Percentiles rank a stretch among this genome's conserved stretches.
Conservation (phyloP, 2,329 filamentous ascomycete genomes). For the Aspergillus costaricaensis region DNA sequence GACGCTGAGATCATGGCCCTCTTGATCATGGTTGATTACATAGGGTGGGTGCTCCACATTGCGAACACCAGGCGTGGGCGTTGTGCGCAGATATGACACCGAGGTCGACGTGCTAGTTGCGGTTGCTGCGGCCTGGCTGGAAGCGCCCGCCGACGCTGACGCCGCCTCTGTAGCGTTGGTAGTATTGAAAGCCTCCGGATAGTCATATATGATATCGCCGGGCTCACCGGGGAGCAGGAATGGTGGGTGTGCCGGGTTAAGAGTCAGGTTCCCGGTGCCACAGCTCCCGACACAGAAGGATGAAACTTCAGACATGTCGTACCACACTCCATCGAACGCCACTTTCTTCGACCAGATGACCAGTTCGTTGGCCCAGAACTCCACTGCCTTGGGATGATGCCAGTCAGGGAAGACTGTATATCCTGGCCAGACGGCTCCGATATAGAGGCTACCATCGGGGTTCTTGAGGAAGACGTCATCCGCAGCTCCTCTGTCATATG, state of each 20-base stretch:
- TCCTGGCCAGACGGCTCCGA: constrained; percentile 59
- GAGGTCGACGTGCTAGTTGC: constrained; percentile 35
- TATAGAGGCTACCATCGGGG: constrained; percentile 56
- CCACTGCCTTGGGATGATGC: constrained; percentile 59
- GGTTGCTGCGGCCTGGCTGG: constrained; percentile 51
- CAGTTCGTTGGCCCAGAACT: constrained; percentile 62
- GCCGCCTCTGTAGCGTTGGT: constrained; percentile 70
- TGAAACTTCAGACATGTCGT: constrained; percentile 64
- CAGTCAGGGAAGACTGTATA: constrained; percentile 65
- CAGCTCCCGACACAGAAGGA: constrained; percentile 73
- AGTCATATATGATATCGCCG: constrained; percentile 60
- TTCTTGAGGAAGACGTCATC: constrained; percentile 55
- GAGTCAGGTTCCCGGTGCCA: constrained; percentile 63
- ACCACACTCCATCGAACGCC: constrained; percentile 58
- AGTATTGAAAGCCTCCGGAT: constrained; percentile 69
- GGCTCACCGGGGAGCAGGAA: constrained; percentile 67
- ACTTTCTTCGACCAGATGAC: constrained; percentile 55
- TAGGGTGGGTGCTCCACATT: constrained; percentile 76
- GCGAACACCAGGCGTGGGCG: constrained; percentile 63
- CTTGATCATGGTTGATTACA: constrained; percentile 69
- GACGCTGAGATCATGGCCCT: constrained; percentile 66
- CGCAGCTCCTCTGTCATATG: constrained; percentile 54
- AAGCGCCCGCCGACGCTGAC: constrained; percentile 57
- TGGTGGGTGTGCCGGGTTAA: constrained; percentile 69
- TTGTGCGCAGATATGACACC: constrained; percentile 58